Evolutionary conservation across 441 rosid genomes (phyloP), one percentile per base, ranked within the genome.

Genomic region (Kokia cookei): DNA sequence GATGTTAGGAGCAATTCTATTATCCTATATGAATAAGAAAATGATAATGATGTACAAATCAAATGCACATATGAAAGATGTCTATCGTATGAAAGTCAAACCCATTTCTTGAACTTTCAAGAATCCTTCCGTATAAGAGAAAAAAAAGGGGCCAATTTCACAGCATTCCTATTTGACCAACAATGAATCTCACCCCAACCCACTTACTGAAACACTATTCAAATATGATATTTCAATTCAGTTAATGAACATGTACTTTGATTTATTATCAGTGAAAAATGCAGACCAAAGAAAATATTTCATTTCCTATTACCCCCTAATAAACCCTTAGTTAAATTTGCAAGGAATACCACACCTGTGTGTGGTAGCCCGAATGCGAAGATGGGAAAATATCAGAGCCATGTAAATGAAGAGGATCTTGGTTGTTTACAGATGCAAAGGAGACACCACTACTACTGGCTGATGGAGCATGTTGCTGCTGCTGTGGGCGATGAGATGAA

Each of bases 401-500:
- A 83, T 92, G 88, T 26, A 88, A 75, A 81, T 79, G 93, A 78
- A 90, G 87, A 84, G 84, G 88, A 74, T 92, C 94, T 80, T 84
- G 93, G 84, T 81, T 89, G 89, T 92, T 92, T 74, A 81, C 88
- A 17, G 90, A 65, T 60, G 93, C 79, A 82, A 82, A 93, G 73
- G 97, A 86, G 69, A 87, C 90, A 53, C 97, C 92, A 69, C 91
- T 80, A 79, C 85, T 85, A 80, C 91, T 86, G 77, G 80, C 90
- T 63, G 97, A 82, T 75, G 94, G 86, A 58, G 93, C 82, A 85
- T 90, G 92, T 69, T 91, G 97, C 77, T 89, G 97, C 86, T 90
- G 99, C 77, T 89, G 99, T n/a, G 93, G 91, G 70, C 87, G 98
- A 82, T 92, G 95, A 64, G 99, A 86, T 51, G 98, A 73, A 76